Evolutionary conservation across 2,329 filamentous ascomycete species (phyloP).

Genomic region (Ceratocystiopsis sp.): DNA sequence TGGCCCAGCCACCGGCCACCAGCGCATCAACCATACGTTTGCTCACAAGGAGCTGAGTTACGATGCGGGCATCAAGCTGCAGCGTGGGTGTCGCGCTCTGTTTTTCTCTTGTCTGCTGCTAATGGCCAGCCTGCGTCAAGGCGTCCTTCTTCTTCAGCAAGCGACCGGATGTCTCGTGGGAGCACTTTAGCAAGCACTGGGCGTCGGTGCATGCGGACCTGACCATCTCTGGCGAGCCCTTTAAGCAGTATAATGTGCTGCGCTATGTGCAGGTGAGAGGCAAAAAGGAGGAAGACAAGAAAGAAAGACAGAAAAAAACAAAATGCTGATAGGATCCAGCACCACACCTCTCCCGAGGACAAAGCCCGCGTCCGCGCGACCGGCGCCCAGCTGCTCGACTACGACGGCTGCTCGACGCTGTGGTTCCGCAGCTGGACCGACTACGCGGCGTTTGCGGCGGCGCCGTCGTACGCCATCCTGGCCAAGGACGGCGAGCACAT

Average conservation of each 20-base stretch:
- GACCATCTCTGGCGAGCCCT: not conserved
- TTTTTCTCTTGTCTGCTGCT: not conserved
- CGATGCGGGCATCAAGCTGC: not conserved
- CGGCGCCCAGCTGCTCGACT: not conserved
- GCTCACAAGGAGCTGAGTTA: conserved; percentile 1
- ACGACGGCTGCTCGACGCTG: conserved; percentile 4
- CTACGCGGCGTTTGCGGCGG: conserved; percentile 1
- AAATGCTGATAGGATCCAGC: not conserved
- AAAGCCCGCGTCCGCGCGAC: not conserved
- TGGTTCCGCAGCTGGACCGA: conserved; percentile 3
- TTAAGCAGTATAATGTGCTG: not conserved
- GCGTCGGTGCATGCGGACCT: conserved; percentile 2
- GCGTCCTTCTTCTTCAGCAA: conserved; percentile 2
- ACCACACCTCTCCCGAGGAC: conserved; percentile 2
- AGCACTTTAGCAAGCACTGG: conserved; percentile 2
- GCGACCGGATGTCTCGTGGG: not conserved
- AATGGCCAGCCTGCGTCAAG: conserved; percentile 1
- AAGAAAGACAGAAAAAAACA: not conserved
- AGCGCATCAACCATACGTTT: conserved; percentile 3
- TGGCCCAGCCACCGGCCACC: not conserved
- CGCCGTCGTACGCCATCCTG: not conserved
- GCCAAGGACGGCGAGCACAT: conserved; percentile 1
- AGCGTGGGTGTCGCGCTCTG: not conserved
- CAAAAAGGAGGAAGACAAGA: not conserved
- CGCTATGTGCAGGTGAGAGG: conserved; percentile 1